Conservation (phyloP, 164 flowering plant genomes). For the Santalum album region DNA sequence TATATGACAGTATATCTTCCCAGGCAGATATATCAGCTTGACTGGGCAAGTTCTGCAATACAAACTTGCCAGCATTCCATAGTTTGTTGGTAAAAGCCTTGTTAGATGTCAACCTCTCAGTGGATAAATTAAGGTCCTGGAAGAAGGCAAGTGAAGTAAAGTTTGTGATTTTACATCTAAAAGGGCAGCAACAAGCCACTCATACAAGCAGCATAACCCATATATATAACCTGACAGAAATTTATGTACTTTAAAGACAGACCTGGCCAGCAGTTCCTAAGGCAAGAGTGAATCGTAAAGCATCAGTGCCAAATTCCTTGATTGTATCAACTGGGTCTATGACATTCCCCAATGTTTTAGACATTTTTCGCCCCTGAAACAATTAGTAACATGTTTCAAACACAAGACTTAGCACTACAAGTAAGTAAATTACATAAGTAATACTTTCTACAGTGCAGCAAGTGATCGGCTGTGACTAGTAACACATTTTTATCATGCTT, state of each 20-base stretch:
- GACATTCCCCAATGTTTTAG: constrained; percentile 89
- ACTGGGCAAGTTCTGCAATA: constrained; percentile 77
- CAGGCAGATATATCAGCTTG: constrained; percentile 53
- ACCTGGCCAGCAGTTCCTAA: constrained; percentile 98
- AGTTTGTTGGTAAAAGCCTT: constrained; percentile 94
- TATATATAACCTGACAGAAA: neutral
- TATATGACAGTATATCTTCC: constrained; percentile 41
- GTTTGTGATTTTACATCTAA: neutral
- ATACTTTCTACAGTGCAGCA: too few relatives aligned
- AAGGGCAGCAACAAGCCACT: neutral
- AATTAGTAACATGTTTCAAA: neutral
- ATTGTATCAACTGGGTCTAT: constrained; percentile 88
- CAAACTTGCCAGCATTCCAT: constrained; percentile 98
- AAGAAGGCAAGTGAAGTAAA: constrained; percentile 6
- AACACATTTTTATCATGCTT: too few relatives aligned
- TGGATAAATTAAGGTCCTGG: constrained; percentile 91
- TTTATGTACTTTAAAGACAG: constrained; percentile 4
- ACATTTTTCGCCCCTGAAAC: constrained; percentile 95
- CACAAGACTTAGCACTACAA: neutral
- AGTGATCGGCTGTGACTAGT: too few relatives aligned
- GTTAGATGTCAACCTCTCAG: constrained; percentile 81
- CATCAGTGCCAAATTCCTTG: constrained; percentile 89
- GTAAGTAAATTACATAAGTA: too few relatives aligned
- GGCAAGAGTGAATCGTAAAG: constrained; percentile 76
- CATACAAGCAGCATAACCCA: constrained; percentile 1